Base-by-base conservation (phyloP, 148 eudicot species). In the Rhododendron ferrugineum region DNA sequence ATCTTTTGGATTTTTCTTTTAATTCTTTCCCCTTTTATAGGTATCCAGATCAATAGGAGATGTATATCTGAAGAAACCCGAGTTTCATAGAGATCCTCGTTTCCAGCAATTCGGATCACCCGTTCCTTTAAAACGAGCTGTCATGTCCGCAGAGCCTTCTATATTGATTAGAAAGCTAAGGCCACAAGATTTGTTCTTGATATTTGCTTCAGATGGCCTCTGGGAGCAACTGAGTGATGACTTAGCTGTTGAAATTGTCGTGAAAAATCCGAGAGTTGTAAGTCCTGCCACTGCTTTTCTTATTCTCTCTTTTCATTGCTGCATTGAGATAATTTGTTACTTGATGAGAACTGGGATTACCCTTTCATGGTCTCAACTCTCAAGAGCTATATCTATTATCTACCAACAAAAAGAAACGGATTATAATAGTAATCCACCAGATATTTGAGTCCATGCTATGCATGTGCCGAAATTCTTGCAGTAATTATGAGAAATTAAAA, bases 181-280 rank as follows among this genome's bases (percentile, higher is more conserved):
- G 72, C 86, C 85, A 42, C 80, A 88, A 49, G 90, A 88, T 36
- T 68, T 80, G n/a, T 88, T 88, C 56, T 28, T 88, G 82, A 88
- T 88, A 79, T 88, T 88, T 88, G 90, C 90, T 49, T 88, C 90
- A n/a, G 90, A 88, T 84, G 90, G 90, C 79, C 90, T 88, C 40
- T 88, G 90, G 90, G 90, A 88, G 79, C 90, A 88, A 76, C 88
- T 88, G 34, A 86, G 73, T 54, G 88, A 88, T 44, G 85, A 88
- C 18, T 80, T 28, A 23, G 90, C 85, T 49, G 88, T 88, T 11
- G 85, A 88, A 11, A 84, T 88, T 14, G 90, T 88, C 42, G 26
- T 75, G 46, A 88, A 86, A 64, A 80, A 84, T 81, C 88, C 87
- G 1, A 86, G 88, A 88, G 60, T 23, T 66, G 90, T 88, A 82